Conservation (phyloP, 345 rosid species). For the Lepidium aucheri region DNA sequence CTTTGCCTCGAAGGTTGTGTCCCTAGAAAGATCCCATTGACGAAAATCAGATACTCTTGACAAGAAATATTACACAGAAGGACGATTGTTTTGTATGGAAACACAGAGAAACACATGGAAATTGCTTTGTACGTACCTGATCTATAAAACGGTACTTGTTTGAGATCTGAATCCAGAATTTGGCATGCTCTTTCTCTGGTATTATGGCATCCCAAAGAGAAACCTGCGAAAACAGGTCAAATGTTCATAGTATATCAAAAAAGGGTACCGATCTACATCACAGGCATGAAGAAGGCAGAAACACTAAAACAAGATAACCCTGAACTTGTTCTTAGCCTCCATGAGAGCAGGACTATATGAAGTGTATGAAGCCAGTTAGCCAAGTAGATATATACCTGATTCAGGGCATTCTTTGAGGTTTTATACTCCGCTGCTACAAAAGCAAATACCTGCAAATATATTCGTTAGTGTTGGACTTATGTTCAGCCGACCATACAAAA, state of each 20-base stretch:
- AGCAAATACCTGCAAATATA: conserved; percentile 35
- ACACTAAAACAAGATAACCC: not conserved
- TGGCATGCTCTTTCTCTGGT: conserved; percentile 70
- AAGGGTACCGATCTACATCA: not conserved
- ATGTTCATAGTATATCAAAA: not conserved
- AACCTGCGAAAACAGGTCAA: conserved; percentile 34
- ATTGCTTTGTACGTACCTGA: conserved; percentile 39
- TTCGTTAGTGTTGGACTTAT: too few relatives aligned
- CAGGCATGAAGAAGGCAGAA: not conserved
- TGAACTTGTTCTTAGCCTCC: not conserved
- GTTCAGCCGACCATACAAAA: not conserved
- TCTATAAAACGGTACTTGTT: conserved; percentile 92
- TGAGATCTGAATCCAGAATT: conserved; percentile 69
- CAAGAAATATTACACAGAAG: not conserved
- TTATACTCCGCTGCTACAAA: conserved; percentile 89
- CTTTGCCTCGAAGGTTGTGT: conserved; percentile 69
- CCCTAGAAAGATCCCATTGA: conserved; percentile 42
- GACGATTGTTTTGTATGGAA: not conserved
- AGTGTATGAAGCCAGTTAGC: not conserved
- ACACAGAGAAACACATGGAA: not conserved
- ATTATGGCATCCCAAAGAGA: conserved; percentile 95
- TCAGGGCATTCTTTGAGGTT: conserved; percentile 66
- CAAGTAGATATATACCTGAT: conserved; percentile 49
- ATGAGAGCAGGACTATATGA: not conserved
- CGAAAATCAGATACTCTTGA: not conserved